Evolutionary conservation across 768 basidiomycete species (phyloP).

Genomic region (Thelephora ganbajun): DNA sequence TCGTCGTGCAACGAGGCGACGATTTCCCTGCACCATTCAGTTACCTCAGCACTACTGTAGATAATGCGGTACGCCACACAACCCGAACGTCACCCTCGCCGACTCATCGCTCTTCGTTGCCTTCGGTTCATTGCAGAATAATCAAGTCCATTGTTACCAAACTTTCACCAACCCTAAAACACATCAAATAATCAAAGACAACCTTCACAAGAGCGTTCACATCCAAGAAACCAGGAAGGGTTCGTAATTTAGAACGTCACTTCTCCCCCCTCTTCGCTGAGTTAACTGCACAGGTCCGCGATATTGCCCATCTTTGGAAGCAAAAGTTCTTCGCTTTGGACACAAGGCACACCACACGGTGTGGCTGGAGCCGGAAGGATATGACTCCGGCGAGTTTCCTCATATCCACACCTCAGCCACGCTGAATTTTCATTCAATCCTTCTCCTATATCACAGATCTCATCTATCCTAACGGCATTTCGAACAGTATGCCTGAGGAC

Average conservation of each 20-base stretch:
- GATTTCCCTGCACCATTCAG: slow-evolving; percentile 56
- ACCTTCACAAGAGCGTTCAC: slow-evolving; percentile 67
- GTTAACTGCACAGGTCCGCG: slow-evolving; percentile 46
- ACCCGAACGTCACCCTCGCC: not conserved
- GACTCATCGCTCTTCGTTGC: not conserved
- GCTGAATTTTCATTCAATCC: not conserved
- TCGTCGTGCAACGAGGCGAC: slow-evolving; percentile 60
- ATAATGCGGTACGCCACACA: slow-evolving; percentile 42
- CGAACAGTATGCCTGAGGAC: slow-evolving; percentile 79
- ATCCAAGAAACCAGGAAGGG: slow-evolving; percentile 86
- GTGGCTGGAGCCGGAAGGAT: slow-evolving; percentile 90
- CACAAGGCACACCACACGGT: slow-evolving; percentile 58
- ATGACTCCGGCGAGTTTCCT: slow-evolving; percentile 54
- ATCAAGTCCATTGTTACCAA: slow-evolving; percentile 60
- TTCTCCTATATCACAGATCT: slow-evolving; percentile 37
- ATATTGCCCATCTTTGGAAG: slow-evolving; percentile 85
- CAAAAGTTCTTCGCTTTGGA: slow-evolving; percentile 71
- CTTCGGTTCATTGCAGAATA: slow-evolving; percentile 28
- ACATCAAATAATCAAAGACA: slow-evolving; percentile 62
- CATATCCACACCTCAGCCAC: not conserved
- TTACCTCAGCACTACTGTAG: slow-evolving; percentile 51
- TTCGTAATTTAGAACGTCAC: slow-evolving; percentile 8
- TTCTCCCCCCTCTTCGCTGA: not conserved
- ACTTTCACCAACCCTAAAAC: slow-evolving; percentile 64
- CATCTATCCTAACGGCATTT: slow-evolving; percentile 85